Conservation (phyloP, 2,329 filamentous ascomycete species). For the Biscogniauxia marginata region DNA sequence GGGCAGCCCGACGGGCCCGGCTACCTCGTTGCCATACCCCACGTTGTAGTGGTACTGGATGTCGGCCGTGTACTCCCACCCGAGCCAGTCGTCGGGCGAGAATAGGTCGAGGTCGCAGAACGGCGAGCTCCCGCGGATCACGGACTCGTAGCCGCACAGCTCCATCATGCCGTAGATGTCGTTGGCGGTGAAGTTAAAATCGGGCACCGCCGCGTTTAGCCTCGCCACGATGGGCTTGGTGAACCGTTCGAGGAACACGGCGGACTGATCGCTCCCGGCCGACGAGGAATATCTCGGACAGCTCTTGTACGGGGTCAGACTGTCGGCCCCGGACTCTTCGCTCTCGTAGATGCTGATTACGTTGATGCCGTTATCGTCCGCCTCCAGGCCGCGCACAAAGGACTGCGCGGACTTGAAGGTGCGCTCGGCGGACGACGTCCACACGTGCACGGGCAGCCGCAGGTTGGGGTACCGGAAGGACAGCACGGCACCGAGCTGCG, state of each 20-base stretch:
- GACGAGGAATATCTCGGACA: slow-evolving; percentile 62
- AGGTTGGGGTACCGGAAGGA: slow-evolving; percentile 58
- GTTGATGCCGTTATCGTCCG: slow-evolving; percentile 51
- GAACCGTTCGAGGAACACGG: slow-evolving; percentile 52
- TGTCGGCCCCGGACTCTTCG: slow-evolving; percentile 56
- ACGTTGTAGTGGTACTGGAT: slow-evolving; percentile 64
- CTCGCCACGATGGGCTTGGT: slow-evolving; percentile 60
- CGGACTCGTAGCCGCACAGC: slow-evolving; percentile 64
- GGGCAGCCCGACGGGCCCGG: slow-evolving; percentile 60
- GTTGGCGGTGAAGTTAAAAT: slow-evolving; percentile 61
- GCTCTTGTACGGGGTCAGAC: slow-evolving; percentile 61
- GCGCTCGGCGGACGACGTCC: slow-evolving; percentile 62
- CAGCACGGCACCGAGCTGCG: slow-evolving; percentile 57
- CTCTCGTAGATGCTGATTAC: slow-evolving; percentile 57
- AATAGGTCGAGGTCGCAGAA: slow-evolving; percentile 62
- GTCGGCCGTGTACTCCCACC: slow-evolving; percentile 64
- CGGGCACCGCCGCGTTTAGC: slow-evolving; percentile 49
- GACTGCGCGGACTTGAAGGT: slow-evolving; percentile 58
- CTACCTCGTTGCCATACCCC: slow-evolving; percentile 60
- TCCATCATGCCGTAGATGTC: slow-evolving; percentile 67
- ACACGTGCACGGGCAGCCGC: slow-evolving; percentile 52
- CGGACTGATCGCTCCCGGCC: slow-evolving; percentile 54
- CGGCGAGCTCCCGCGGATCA: slow-evolving; percentile 59
- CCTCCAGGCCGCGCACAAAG: slow-evolving; percentile 56
- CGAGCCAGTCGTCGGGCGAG: slow-evolving; percentile 62